A percentile compares a stretch with the other conserved stretches of the same genome.
Evolutionary conservation across 306 rosid species (phyloP).

Genomic region (Vigna mungo): DNA sequence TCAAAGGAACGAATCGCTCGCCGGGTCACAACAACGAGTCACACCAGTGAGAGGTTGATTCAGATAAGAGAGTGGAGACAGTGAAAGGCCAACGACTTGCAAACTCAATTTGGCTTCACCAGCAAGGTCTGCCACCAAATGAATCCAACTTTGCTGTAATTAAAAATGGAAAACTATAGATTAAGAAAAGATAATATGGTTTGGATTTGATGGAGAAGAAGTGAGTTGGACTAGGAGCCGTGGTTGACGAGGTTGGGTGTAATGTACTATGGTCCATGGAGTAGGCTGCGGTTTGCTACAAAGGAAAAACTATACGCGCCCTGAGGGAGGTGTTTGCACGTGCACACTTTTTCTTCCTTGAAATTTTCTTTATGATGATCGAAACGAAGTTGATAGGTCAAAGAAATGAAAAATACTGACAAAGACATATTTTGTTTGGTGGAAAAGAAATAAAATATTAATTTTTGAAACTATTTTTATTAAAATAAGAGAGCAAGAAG

Average conservation of each 20-base stretch:
- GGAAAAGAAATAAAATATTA: no score
- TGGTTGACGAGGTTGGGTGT: conserved; percentile 46
- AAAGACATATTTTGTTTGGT: no score
- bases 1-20: conserved; percentile 60
- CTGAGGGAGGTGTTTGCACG: conserved; percentile 33
- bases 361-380: no score
- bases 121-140: conserved; percentile 42
- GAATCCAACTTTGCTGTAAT: conserved; percentile 29
- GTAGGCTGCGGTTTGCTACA: background rate
- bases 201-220: background rate
- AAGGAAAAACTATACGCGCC: conserved; percentile 29
- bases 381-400: no score
- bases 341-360: background rate
- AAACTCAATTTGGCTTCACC: conserved; percentile 42
- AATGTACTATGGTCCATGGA: background rate
- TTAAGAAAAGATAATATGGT: conserved; percentile 1
- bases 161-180: conserved; percentile 19
- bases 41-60: conserved; percentile 46
- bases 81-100: conserved; percentile 79
- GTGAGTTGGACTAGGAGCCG: background rate
- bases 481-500: no score
- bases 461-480: no score
- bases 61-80: conserved; percentile 61
- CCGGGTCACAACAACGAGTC: conserved; percentile 53
- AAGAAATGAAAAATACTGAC: no score